phyloP scores from a whole-genome alignment of 2,329 filamentous ascomycete genomes.

The Aureobasidium sp. region DNA sequence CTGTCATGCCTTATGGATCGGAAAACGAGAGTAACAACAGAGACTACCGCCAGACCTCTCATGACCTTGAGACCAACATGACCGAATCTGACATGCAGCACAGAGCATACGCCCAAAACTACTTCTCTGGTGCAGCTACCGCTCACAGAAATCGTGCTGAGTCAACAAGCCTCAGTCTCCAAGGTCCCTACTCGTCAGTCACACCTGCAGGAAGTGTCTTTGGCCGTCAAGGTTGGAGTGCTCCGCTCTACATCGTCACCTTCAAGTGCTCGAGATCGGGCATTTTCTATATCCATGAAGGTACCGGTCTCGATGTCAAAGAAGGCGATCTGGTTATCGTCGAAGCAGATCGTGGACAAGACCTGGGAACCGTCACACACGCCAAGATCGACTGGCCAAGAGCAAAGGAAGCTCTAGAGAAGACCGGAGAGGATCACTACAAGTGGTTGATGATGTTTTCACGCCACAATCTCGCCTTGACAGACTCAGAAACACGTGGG shows the following conservation, averaged over 20 bases:
- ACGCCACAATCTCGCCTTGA: slow-evolving; percentile 25
- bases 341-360: slow-evolving; percentile 91
- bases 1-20: background rate
- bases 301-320: slow-evolving; percentile 83
- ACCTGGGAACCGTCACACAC: slow-evolving; percentile 84
- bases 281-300: slow-evolving; percentile 94
- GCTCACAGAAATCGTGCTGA: slow-evolving; percentile 13
- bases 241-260: slow-evolving; percentile 72
- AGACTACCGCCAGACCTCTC: background rate
- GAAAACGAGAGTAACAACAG: background rate
- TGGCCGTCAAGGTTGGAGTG: slow-evolving; percentile 46
- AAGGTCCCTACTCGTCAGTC: slow-evolving; percentile 14
- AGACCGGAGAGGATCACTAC: slow-evolving; percentile 92
- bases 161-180: slow-evolving; percentile 19
- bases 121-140: slow-evolving; percentile 16
- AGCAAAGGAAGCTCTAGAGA: slow-evolving; percentile 81
- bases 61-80: slow-evolving; percentile 1
- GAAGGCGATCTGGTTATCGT: slow-evolving; percentile 93
- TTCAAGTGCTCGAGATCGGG: slow-evolving; percentile 96
- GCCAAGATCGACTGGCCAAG: slow-evolving; percentile 81
- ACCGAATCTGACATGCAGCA: slow-evolving; percentile 13
- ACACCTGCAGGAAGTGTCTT: slow-evolving; percentile 15
- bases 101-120: slow-evolving; percentile 13
- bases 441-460: slow-evolving; percentile 98
- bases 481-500: slow-evolving; percentile 10